Evolutionary conservation across 2,329 filamentous ascomycete genomes (phyloP), one percentile per base, ranked within the genome.

Genomic region (Pseudocercospora fijiensis): DNA sequence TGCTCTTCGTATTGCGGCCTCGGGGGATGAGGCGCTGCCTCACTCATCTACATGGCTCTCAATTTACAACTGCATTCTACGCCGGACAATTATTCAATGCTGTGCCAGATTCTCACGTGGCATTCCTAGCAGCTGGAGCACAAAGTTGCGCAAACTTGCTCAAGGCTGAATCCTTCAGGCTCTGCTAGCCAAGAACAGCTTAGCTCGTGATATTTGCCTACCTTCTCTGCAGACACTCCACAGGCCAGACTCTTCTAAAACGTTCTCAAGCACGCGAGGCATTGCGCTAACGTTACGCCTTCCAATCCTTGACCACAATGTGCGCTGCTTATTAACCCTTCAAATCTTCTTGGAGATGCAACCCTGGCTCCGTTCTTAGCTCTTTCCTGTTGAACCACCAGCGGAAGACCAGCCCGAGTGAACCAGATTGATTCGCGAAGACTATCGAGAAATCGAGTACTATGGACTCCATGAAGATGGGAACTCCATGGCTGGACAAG

Each of bases 401-500:
- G 9, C 18, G 4, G 8, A 11, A 6, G 33, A 20, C 2, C 7
- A 56, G 16, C 1, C 6, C n/a, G n/a, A 1, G 13, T 26, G 4
- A 20, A 11, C n/a, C 3, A 20, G 18, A 4, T 18, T 2, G n/a
- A 55, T 16, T 33, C 28, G 16, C 51, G n/a, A 27, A 10, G 22
- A 52, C 11, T 55, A 24, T 8, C 43, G 9, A 33, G 51, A 55
- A 27, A 18, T 24, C 4, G 52, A 7, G 11, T n/a, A 37, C 27
- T 16, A 67, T 66, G 63, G 60, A 62, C 27, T 51, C 43, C 22
- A 65, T 65, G 62, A 53, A 63, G 13, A 61, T 61, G 60, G 67
- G 67, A 27, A 69, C 66, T 18, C 68, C 71, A 4, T 81, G 79
- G 78, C 74, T 81, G 16, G 73, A 75, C 41, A 67, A 74, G 60